These are phyloP conservation scores for Blyttiomyces sp. DNA, from an alignment of 371 early-diverging fungal genomes.

Conservation along the genomic window DNA sequence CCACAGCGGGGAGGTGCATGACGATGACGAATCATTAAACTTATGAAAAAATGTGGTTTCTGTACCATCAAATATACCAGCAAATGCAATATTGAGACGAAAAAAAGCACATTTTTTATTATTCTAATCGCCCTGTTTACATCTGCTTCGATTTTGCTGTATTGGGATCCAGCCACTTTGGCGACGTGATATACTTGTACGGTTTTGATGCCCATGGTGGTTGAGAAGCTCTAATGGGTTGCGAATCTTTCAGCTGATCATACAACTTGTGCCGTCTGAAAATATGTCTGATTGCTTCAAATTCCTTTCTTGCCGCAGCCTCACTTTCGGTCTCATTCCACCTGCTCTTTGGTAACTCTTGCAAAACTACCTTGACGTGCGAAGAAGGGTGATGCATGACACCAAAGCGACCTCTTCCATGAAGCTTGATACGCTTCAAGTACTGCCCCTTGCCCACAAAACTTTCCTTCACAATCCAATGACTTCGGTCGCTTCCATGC, in stretches of 20 bases:
- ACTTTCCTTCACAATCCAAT: conserved; percentile 57
- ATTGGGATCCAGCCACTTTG: conserved; percentile 36
- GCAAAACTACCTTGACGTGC: conserved; percentile 79
- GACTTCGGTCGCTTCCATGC: conserved; percentile 11
- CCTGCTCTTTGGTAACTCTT: conserved; percentile 42
- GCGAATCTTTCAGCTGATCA: conserved; percentile 19
- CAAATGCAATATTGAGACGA: no score
- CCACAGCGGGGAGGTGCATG: no score
- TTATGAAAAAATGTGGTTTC: no score
- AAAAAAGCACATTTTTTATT: no score
- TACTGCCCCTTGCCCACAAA: conserved; percentile 90
- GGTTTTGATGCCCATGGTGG: conserved; percentile 40
- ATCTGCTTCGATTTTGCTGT: no score
- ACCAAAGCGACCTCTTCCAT: conserved; percentile 83
- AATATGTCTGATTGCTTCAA: conserved; percentile 24
- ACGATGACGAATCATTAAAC: no score
- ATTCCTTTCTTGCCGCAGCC: conserved; percentile 10
- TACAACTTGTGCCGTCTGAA: conserved; percentile 25
- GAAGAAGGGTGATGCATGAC: conserved; percentile 72
- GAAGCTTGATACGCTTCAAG: conserved; percentile 61
- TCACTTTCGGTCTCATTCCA: conserved; percentile 11
- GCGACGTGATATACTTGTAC: conserved; percentile 41
- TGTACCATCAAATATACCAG: no score
- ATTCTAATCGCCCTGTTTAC: no score
- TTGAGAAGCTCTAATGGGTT: conserved; percentile 21